Conservation (phyloP, 1,284 basidiomycete species). For the Apiotrichum laibachii region DNA sequence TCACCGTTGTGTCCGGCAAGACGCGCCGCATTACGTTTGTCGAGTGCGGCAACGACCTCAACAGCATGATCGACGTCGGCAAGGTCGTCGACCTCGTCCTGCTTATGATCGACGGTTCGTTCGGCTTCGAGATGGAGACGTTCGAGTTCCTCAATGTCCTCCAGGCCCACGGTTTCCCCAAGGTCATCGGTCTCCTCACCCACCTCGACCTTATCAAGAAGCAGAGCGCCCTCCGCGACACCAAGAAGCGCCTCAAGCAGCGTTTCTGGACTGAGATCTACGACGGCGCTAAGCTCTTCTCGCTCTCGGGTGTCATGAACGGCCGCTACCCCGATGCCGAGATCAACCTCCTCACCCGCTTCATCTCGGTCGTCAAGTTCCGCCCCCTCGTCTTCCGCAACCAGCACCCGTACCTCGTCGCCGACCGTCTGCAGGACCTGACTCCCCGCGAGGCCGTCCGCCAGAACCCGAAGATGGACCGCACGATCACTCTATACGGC, state of each 20-base stretch:
- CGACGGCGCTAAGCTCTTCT: slow-evolving; percentile 97
- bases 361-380: slow-evolving; percentile 98
- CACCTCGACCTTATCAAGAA: slow-evolving; percentile 98
- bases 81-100: slow-evolving; percentile 95
- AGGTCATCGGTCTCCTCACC: slow-evolving; percentile 93
- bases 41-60: slow-evolving; percentile 96
- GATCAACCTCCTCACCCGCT: slow-evolving; percentile 91
- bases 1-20: slow-evolving; percentile 92
- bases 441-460: slow-evolving; percentile 83
- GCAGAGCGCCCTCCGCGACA: slow-evolving; percentile 75
- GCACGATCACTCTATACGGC: slow-evolving; percentile 89
- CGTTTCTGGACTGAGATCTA: slow-evolving; percentile 99
- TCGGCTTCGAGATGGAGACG: slow-evolving; percentile 99
- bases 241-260: slow-evolving; percentile 94
- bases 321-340: slow-evolving; percentile 97
- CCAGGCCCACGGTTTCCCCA: slow-evolving; percentile 96
- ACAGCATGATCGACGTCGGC: slow-evolving; percentile 95
- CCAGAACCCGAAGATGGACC: slow-evolving; percentile 73
- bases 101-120: slow-evolving; percentile 96
- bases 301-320: slow-evolving; percentile 95
- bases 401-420: slow-evolving; percentile 89
- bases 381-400: slow-evolving; percentile 95
- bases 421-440: slow-evolving; percentile 91
- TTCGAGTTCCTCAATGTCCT: slow-evolving; percentile 98
- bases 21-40: slow-evolving; percentile 89